Evolutionary conservation across 73 alveolate genomes (phyloP), one percentile per base, ranked within the genome.

Genomic region (Diophrys appendiculata): DNA sequence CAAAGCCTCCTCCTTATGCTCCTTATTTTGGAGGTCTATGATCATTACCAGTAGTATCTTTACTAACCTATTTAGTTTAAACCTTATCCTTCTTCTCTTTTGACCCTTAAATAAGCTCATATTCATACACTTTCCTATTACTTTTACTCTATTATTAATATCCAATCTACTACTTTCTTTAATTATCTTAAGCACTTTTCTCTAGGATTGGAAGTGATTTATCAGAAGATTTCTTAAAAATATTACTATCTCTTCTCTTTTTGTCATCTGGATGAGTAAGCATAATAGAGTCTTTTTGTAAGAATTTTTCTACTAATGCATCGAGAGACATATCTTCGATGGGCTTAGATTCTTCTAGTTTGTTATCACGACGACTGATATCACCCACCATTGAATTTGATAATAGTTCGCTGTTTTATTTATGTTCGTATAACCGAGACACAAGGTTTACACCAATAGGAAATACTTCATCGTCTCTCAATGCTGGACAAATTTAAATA

Each of bases 301-400:
- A 31, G 53, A 72, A 72, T 52, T 72, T 72, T 33, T 72, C 81
- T n/a, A 72, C 81, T 1, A 72, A 53, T 0, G 35, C 81, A 43
- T 22, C 55, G 2, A 72, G 71, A 25, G 35, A 23, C 52, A 32
- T 32, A 8, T 72, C 81, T 43, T 72, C 81, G 31, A 72, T 29
- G 0, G 25, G 33, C 34, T 72, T 72, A 8, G 3, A 1, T 43
- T 43, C 60, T 43, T 43, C 60, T 11, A 43, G 5, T 43, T 5
- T 5, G n/a, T 11, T 43, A 43, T 11, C 18, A 18, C 60, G 5
- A 11, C 60, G 60, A 5, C 18, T 18, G 18, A 5, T 43, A 11
- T 18, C 60, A 11, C 60, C 18, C n/a, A 43, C 18, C 18, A 11
- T 11, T 11, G 60, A 43, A 5, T 43, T 18, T 11, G 5, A 18